Evolutionary conservation across 2,329 filamentous ascomycete genomes (phyloP).

Genomic region (Ustulina deusta): DNA sequence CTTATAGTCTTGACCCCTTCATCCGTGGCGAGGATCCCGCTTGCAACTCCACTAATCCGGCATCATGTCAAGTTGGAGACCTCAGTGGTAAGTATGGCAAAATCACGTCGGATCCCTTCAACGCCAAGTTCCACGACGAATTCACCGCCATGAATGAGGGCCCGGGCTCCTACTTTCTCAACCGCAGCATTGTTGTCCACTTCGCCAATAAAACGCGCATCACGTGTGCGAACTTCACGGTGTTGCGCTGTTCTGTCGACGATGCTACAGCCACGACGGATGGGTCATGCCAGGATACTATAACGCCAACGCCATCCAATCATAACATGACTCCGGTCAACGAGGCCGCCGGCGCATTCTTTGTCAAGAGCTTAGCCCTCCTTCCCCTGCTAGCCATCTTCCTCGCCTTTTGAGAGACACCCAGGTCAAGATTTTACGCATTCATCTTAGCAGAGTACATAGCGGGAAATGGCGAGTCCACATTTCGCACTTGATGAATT

Average conservation of each 20-base stretch:
- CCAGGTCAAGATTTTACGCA: background rate
- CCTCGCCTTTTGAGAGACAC: slow-evolving; percentile 39
- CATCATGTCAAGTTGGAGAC: slow-evolving; percentile 81
- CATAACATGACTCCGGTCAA: background rate
- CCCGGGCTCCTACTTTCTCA: slow-evolving; percentile 70
- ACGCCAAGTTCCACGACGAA: slow-evolving; percentile 64
- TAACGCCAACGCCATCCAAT: slow-evolving; percentile 13
- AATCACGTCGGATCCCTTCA: slow-evolving; percentile 64
- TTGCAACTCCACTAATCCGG: slow-evolving; percentile 68
- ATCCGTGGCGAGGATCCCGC: slow-evolving; percentile 69
- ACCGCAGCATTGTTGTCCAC: slow-evolving; percentile 74
- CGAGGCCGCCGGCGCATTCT: slow-evolving; percentile 28
- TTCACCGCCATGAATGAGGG: slow-evolving; percentile 67
- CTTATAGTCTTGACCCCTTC: slow-evolving; percentile 71
- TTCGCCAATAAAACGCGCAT: slow-evolving; percentile 73
- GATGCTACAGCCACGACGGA: slow-evolving; percentile 37
- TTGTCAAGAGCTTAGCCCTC: slow-evolving; percentile 42
- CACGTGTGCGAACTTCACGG: slow-evolving; percentile 71
- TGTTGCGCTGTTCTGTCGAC: slow-evolving; percentile 43
- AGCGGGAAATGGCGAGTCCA: slow-evolving; percentile 10
- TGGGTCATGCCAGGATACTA: slow-evolving; percentile 1
- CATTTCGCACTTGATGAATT: slow-evolving; percentile 17
- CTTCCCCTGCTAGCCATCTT: slow-evolving; percentile 41
- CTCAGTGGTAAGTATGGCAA: slow-evolving; percentile 79
- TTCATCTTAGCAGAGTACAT: slow-evolving; percentile 2